phyloP scores from a whole-genome alignment of 495 filamentous ascomycete species.

The Chaetomidium leptoderma region DNA sequence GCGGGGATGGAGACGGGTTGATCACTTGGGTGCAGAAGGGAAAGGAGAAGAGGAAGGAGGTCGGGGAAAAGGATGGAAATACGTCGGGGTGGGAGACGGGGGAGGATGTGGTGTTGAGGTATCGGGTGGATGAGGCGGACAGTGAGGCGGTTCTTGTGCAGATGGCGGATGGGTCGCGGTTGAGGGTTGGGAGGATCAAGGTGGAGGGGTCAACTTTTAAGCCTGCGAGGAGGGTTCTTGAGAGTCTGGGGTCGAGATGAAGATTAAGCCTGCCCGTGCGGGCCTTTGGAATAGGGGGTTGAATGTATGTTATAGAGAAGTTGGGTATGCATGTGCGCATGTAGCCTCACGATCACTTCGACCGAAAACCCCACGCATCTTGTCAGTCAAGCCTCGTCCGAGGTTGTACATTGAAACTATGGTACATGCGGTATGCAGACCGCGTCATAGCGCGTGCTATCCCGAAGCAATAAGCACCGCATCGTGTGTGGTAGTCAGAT shows the following conservation, averaged over 20 bases:
- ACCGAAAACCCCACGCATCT: too few relatives aligned
- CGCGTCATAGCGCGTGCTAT: constrained; percentile 20
- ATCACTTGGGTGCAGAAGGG: neutral
- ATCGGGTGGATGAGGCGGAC: neutral
- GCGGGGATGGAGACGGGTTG: neutral
- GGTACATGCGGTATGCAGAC: constrained; percentile 22
- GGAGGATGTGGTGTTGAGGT: neutral
- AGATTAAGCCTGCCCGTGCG: too few relatives aligned
- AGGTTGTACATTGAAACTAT: constrained; percentile 15
- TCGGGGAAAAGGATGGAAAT: neutral
- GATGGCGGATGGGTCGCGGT: constrained; percentile 7
- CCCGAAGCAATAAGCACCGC: constrained; percentile 15
- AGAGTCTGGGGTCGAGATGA: neutral
- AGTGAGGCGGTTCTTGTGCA: neutral
- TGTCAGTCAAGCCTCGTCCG: too few relatives aligned
- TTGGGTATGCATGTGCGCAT: too few relatives aligned
- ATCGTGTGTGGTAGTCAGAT: constrained; percentile 26
- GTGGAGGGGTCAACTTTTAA: constrained; percentile 30
- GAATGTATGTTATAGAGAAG: too few relatives aligned
- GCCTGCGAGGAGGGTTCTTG: constrained; percentile 4
- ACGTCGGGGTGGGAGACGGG: neutral
- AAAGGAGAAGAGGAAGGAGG: neutral
- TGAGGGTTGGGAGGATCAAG: constrained; percentile 30
- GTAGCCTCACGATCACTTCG: too few relatives aligned
- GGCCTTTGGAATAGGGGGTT: too few relatives aligned